These are phyloP conservation scores for Hydnomerulius pinastri DNA, from an alignment of 768 basidiomycete species.

Conservation along the genomic window DNA sequence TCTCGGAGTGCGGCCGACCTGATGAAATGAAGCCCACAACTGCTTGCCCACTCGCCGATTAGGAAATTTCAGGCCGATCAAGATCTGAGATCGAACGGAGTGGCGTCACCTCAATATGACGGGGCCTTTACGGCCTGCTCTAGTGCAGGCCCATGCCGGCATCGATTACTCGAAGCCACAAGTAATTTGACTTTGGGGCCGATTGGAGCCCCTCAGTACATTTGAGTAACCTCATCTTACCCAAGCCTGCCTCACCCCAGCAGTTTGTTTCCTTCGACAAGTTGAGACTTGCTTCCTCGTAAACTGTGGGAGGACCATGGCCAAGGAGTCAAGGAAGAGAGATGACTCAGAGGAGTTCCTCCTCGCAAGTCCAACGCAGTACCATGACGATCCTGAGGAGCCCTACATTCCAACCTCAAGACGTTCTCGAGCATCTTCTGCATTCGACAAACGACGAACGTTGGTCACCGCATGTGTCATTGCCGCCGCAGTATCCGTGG, in stretches of 20 bases:
- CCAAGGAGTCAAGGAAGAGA: slow-evolving; percentile 1
- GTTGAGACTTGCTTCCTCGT: background rate
- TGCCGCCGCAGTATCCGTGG: slow-evolving; percentile 32
- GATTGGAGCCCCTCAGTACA: background rate
- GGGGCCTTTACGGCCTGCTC: background rate
- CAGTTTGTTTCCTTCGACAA: no score
- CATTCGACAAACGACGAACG: background rate
- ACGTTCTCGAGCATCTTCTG: background rate
- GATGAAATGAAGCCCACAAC: no score
- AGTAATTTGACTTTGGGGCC: no score
- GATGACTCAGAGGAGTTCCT: slow-evolving; percentile 4
- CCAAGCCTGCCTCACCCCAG: background rate
- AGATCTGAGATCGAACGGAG: background rate
- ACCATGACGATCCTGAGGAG: slow-evolving; percentile 1
- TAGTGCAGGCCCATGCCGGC: background rate
- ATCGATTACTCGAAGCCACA: no score
- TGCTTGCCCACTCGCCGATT: no score
- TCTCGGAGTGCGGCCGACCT: background rate
- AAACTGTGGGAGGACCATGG: background rate
- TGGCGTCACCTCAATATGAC: background rate
- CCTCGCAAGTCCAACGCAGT: background rate
- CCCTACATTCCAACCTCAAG: slow-evolving; percentile 3
- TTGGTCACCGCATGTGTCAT: slow-evolving; percentile 8
- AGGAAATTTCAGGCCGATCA: background rate
- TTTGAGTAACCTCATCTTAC: background rate